A percentile compares a stretch with the other conserved stretches of the same genome.
Evolutionary conservation across 306 rosid species (phyloP).

Genomic region (Albizia julibrissin): DNA sequence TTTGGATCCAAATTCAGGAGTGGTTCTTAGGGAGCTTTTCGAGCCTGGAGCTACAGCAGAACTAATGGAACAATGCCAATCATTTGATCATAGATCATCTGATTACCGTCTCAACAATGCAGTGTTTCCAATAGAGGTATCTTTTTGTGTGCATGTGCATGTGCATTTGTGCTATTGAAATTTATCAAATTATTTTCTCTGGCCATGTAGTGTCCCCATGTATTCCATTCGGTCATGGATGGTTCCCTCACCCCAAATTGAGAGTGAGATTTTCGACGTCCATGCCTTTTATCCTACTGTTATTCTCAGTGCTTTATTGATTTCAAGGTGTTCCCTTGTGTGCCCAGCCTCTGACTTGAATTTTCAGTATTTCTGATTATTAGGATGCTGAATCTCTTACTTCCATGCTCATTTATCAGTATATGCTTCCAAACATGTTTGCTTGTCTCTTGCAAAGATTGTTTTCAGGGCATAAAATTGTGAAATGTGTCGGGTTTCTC

Average conservation of each 20-base stretch:
- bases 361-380: not conserved
- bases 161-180: not conserved
- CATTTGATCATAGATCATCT: conserved; percentile 52
- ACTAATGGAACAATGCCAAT: conserved; percentile 47
- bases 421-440: conserved; percentile 2
- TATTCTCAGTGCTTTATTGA: not conserved
- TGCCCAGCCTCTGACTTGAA: not conserved
- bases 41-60: conserved; percentile 56
- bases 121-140: conserved; percentile 50
- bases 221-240: not conserved
- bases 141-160: not conserved
- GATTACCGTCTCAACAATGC: conserved; percentile 43
- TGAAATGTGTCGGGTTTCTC: not conserved
- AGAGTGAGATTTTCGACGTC: not conserved
- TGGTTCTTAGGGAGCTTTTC: conserved; percentile 61
- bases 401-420: not conserved
- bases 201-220: not conserved
- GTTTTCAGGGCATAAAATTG: not conserved
- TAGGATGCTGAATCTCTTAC: not conserved
- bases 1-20: conserved; percentile 48
- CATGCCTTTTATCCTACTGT: not conserved
- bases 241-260: conserved; percentile 3
- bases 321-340: conserved; percentile 9
- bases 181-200: not conserved
- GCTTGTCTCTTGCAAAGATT: not conserved